A percentile compares a stretch with the other conserved stretches of the same genome.
Evolutionary conservation across 768 basidiomycete genomes (phyloP).

Genomic region (Mycena metata): DNA sequence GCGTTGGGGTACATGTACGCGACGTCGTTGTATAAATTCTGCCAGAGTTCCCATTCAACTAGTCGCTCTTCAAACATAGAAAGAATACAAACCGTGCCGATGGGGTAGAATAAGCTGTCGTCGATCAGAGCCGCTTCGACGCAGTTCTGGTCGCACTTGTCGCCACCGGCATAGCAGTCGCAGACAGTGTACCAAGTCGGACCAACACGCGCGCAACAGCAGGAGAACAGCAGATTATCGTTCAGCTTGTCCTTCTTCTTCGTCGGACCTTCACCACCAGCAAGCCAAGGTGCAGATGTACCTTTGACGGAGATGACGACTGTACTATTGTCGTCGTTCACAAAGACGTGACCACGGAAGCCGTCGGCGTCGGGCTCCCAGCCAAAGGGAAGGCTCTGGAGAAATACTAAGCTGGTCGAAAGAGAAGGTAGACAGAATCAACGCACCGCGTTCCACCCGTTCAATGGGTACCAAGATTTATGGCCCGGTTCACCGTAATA

Average conservation of each 20-base stretch:
- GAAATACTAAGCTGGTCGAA: neutral
- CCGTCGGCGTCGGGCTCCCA: constrained; percentile 94
- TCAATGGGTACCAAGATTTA: constrained; percentile 79
- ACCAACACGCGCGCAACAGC: constrained; percentile 96
- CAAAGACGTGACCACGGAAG: constrained; percentile 92
- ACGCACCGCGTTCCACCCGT: constrained; percentile 59
- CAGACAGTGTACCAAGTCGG: constrained; percentile 96
- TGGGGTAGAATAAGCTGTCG: constrained; percentile 89
- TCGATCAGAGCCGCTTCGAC: constrained; percentile 82
- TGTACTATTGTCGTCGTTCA: constrained; percentile 84
- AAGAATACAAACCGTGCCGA: constrained; percentile 77
- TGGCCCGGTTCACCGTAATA: constrained; percentile 68
- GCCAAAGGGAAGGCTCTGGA: constrained; percentile 72
- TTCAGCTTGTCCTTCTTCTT: constrained; percentile 92
- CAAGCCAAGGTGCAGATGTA: constrained; percentile 84
- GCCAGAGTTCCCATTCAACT: constrained; percentile 3
- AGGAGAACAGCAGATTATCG: constrained; percentile 95
- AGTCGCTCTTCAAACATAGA: neutral
- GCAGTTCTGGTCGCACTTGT: constrained; percentile 86
- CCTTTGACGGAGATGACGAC: constrained; percentile 93
- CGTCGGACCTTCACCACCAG: constrained; percentile 83
- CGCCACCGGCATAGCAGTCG: constrained; percentile 81
- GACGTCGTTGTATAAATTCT: constrained; percentile 96
- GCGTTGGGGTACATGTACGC: constrained; percentile 91
- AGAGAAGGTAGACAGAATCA: neutral